phyloP scores from a whole-genome alignment of 2,329 filamentous ascomycete genomes.

The Claviceps sp. region DNA sequence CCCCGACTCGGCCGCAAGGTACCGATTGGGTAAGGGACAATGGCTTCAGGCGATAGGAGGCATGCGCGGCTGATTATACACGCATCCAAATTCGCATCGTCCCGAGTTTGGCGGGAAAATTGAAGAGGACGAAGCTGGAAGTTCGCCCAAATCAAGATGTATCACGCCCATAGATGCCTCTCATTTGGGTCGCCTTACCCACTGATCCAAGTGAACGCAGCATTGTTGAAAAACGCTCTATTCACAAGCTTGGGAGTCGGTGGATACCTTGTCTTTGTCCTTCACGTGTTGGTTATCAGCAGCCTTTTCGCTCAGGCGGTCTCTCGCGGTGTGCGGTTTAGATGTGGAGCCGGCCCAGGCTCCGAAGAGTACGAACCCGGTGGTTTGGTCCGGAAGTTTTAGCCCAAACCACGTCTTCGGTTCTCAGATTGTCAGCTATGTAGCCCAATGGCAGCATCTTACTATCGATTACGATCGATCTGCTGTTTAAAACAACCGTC shows the following conservation, averaged over 20 bases:
- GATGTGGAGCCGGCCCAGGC: background rate
- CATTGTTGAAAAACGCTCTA: background rate
- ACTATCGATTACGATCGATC: background rate
- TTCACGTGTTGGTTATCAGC: background rate
- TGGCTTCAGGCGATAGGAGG: background rate
- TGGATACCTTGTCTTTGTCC: background rate
- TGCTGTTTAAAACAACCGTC: background rate
- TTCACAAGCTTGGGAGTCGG: background rate
- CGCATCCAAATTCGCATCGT: background rate
- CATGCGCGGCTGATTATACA: background rate
- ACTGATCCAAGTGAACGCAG: background rate
- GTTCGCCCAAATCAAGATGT: background rate
- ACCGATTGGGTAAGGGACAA: background rate
- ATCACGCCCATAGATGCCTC: background rate
- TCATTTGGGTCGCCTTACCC: background rate
- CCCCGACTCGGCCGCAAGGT: no score
- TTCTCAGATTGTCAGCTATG: background rate
- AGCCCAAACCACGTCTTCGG: background rate
- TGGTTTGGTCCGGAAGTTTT: background rate
- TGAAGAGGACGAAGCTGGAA: background rate
- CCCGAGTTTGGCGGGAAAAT: background rate
- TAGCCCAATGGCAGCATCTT: background rate
- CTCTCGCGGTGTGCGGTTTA: background rate
- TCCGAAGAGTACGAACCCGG: background rate
- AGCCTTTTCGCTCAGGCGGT: background rate